These are phyloP conservation scores for Cucumis cinereus DNA, from an alignment of 306 rosid genomes.

Conservation along the genomic window DNA sequence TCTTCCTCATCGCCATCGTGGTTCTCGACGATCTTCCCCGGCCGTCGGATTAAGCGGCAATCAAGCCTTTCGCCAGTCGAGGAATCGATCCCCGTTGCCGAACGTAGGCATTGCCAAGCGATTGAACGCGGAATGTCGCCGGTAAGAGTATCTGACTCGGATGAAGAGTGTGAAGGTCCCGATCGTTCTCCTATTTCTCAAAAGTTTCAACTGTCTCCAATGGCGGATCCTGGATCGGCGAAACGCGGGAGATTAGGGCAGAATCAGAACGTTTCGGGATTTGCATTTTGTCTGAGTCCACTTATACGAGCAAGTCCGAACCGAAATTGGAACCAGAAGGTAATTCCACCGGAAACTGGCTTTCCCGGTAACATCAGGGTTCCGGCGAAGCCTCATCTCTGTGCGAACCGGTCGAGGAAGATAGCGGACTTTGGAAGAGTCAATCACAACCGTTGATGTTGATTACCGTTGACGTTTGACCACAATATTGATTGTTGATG, in stretches of 20 bases:
- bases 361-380: conserved; percentile 33
- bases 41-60: conserved; percentile 24
- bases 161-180: conserved; percentile 15
- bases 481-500: not conserved
- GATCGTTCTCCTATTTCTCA: conserved; percentile 49
- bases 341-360: conserved; percentile 32
- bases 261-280: conserved; percentile 36
- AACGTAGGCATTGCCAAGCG: conserved; percentile 15
- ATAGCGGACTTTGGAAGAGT: conserved; percentile 80
- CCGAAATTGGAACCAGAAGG: conserved; percentile 54
- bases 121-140: conserved; percentile 95
- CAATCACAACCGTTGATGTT: conserved; percentile 59
- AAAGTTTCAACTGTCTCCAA: conserved; percentile 46
- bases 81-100: not conserved
- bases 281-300: conserved; percentile 79
- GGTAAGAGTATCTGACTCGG: conserved; percentile 20
- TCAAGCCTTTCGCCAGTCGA: conserved; percentile 10
- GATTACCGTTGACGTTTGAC: conserved; percentile 20
- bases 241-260: conserved; percentile 36
- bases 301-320: conserved; percentile 74
- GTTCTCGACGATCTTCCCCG: conserved; percentile 44
- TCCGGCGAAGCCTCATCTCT: conserved; percentile 43
- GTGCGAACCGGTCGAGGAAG: conserved; percentile 76
- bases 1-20: conserved; percentile 48
- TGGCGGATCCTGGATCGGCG: conserved; percentile 22